A percentile compares a stretch with the other conserved stretches of the same genome.
Conservation (phyloP, 129 eudicot genomes). For the Centrapalus pauciflorus region DNA sequence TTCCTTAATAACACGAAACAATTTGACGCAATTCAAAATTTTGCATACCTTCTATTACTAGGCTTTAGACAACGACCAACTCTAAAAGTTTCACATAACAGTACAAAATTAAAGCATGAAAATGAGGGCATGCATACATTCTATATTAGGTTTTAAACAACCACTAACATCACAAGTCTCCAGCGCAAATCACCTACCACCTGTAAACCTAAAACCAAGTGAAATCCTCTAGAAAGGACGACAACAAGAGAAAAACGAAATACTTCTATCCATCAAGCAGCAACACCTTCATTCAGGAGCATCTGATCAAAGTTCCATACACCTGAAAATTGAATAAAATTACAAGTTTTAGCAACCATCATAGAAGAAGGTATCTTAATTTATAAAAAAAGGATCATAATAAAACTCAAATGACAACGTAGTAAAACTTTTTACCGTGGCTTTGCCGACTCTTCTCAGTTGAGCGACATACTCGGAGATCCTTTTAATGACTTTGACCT, state of each 20-base stretch:
- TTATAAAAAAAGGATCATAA: no score
- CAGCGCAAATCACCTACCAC: neutral
- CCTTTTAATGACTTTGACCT: conserved; percentile 87
- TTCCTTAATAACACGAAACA: no score
- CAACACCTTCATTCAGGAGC: conserved; percentile 56
- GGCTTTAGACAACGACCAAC: no score
- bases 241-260: neutral
- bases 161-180: neutral
- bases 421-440: conserved; percentile 51
- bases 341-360: neutral
- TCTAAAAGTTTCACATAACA: no score
- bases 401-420: neutral
- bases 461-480: conserved; percentile 94
- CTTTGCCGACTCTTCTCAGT: conserved; percentile 89
- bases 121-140: no score
- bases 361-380: neutral
- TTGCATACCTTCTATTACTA: no score
- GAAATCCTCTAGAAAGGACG: neutral
- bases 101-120: no score
- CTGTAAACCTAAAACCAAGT: conserved; percentile 5
- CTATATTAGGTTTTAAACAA: neutral
- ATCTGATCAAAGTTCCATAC: conserved; percentile 88
- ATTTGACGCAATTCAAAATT: no score
- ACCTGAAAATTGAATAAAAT: conserved; percentile 39
- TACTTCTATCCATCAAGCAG: conserved; percentile 35